Evolutionary conservation across 2,329 filamentous ascomycete genomes (phyloP).

Genomic region (Aspergillus piperis): DNA sequence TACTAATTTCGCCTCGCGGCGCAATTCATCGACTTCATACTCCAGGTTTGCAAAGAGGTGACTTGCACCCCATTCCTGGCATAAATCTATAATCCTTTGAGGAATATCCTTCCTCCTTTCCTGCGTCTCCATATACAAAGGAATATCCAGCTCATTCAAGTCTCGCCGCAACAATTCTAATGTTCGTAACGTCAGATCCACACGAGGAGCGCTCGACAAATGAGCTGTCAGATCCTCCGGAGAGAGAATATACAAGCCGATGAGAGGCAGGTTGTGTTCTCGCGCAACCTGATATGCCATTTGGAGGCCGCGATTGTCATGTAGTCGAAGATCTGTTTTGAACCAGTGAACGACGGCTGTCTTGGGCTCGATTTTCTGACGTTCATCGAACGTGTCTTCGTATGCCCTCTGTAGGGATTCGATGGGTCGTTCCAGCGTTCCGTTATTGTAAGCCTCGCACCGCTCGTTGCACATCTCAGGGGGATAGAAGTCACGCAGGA

Average conservation of each 20-base stretch:
- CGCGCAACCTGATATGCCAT: conserved; percentile 68
- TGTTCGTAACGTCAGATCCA: conserved; percentile 79
- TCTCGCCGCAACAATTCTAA: conserved; percentile 66
- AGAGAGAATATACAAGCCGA: conserved; percentile 76
- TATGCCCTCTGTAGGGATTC: conserved; percentile 65
- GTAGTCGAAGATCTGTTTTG: conserved; percentile 73
- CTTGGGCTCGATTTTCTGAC: conserved; percentile 56
- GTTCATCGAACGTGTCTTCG: conserved; percentile 57
- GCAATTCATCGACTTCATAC: conserved; percentile 87
- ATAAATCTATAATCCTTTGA: conserved; percentile 62
- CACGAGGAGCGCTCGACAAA: conserved; percentile 67
- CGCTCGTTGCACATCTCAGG: conserved; percentile 81
- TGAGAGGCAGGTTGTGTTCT: conserved; percentile 67
- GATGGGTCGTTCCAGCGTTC: conserved; percentile 71
- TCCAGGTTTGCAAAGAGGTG: conserved; percentile 83
- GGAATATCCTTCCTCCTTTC: conserved; percentile 65
- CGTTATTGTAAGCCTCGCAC: conserved; percentile 71
- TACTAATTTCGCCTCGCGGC: conserved; percentile 71
- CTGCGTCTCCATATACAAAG: conserved; percentile 73
- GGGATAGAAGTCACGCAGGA: conserved; percentile 76
- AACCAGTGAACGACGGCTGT: conserved; percentile 84
- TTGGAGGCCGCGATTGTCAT: conserved; percentile 72
- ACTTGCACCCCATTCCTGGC: conserved; percentile 69
- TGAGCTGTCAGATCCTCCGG: conserved; percentile 86
- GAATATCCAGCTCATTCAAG: conserved; percentile 71